Evolutionary conservation across 176 grass and related monocot species (phyloP), one percentile per base, ranked within the genome.

Genomic region (Paspalum notatum): DNA sequence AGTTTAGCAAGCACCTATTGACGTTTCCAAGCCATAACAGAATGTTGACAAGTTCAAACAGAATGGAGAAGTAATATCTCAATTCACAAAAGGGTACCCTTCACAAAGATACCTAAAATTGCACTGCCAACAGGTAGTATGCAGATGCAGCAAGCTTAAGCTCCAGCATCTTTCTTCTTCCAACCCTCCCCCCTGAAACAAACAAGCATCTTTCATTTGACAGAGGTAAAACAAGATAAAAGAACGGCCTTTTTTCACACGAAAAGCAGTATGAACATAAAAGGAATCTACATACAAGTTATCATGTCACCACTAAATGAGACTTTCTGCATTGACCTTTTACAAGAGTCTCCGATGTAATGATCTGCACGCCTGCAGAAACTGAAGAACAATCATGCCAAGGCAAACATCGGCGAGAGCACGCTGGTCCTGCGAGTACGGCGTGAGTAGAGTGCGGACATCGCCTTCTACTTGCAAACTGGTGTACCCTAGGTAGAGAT

Each of bases 231-330:
- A 65, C 37, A 26, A 69, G 50, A 26, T 46, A 56, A 21, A 84
- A n/a, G 12, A 60, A 18, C 38, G 6, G 75, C 21, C 22, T 46
- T 76, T 60, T 75, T 25, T 15, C 54, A 11, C 4, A 61, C 7
- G 17, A 45, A 75, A 76, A 61, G 24, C 55, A 25, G 44, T 48
- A 52, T 62, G 51, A 32, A 75, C 77, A 27, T 46, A 82, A 40
- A 77, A 52, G 46, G 82, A 66, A 66, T 71, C 45, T 55, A 68
- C 65, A 27, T 48, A 44, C 40, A 52, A 41, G 21, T 27, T 50
- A 71, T 76, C 41, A 83, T 43, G 84, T 75, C 90, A 86, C 82
- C 87, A 90, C 20, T 85, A 72, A 83, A 87, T 64, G 25, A 27
- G 71, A 42, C 72, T 91, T 82, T 85, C 89, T 57, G 78, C 89